Evolutionary conservation across 805 yeast species (phyloP).

Genomic region (Yamadazyma paraphyllophila): DNA sequence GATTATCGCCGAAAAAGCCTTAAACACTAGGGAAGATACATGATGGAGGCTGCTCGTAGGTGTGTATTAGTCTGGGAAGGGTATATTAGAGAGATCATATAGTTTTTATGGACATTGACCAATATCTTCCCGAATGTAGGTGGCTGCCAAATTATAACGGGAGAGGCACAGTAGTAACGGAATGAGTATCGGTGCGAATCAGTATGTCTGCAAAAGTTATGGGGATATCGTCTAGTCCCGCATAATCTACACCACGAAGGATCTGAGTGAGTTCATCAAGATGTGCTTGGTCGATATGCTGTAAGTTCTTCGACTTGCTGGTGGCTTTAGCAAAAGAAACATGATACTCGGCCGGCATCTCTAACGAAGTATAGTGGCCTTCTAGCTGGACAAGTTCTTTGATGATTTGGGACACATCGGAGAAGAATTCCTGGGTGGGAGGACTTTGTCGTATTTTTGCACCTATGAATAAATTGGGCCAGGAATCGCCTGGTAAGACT

Average conservation of each 20-base stretch:
- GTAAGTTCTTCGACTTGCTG: not conserved
- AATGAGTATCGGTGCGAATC: not conserved
- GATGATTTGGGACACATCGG: not conserved
- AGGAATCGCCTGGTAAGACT: slow-evolving; percentile 2
- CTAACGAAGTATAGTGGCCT: not conserved
- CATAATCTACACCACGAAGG: not conserved
- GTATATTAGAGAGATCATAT: too few relatives aligned
- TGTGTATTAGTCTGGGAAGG: too few relatives aligned
- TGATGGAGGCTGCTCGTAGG: too few relatives aligned
- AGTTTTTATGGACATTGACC: too few relatives aligned
- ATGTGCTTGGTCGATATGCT: not conserved
- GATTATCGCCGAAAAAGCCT: too few relatives aligned
- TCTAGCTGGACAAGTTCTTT: not conserved
- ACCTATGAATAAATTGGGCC: slow-evolving; percentile 4
- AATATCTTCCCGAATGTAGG: not conserved
- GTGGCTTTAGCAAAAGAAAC: not conserved
- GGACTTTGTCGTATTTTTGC: not conserved
- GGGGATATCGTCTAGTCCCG: not conserved
- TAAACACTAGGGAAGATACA: too few relatives aligned
- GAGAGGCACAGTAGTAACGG: not conserved
- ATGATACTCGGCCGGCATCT: not conserved
- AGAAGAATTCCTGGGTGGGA: slow-evolving; percentile 3
- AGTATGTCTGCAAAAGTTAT: not conserved
- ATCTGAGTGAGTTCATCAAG: not conserved
- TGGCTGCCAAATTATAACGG: not conserved